Evolutionary conservation across 305 asterid species (phyloP).

Genomic region (Stenogyne calaminthoides): DNA sequence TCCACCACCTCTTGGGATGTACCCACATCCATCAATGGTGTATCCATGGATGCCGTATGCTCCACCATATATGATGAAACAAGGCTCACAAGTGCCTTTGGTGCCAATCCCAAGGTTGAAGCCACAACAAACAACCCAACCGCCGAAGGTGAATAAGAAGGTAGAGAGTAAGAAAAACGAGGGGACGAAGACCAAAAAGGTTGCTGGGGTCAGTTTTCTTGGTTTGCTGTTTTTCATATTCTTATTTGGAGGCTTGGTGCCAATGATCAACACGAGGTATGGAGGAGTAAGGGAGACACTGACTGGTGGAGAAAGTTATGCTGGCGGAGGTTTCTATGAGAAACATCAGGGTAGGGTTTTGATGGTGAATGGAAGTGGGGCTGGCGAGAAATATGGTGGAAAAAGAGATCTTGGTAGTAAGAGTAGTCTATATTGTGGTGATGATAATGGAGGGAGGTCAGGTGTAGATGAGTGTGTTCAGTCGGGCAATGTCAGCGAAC

Average conservation of each 20-base stretch:
- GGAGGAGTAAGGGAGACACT: constrained; percentile 60
- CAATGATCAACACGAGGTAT: constrained; percentile 62
- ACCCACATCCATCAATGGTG: constrained; percentile 56
- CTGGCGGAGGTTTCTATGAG: constrained; percentile 40
- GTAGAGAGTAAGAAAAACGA: constrained; percentile 57
- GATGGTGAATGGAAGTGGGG: constrained; percentile 45
- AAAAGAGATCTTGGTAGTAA: constrained; percentile 32
- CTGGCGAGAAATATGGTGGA: constrained; percentile 35
- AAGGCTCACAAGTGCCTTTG: constrained; percentile 88
- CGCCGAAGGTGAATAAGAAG: constrained; percentile 54
- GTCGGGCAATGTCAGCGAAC: constrained; percentile 55
- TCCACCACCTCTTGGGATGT: constrained; percentile 55
- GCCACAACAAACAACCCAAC: constrained; percentile 42
- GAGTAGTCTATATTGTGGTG: constrained; percentile 30
- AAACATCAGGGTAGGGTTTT: constrained; percentile 64
- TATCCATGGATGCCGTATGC: constrained; percentile 82
- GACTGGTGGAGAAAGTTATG: constrained; percentile 37
- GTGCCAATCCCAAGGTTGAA: constrained; percentile 85
- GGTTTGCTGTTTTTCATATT: constrained; percentile 71
- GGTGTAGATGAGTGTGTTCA: constrained; percentile 35
- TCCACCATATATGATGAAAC: constrained; percentile 75
- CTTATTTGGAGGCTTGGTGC: constrained; percentile 77
- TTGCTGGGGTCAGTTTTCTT: constrained; percentile 81
- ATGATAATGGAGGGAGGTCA: constrained; percentile 38
- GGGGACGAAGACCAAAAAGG: constrained; percentile 71